Percentiles rank a stretch among this genome's conserved stretches.
These are phyloP conservation scores for Leishmania mexicana DNA, from an alignment of 208 protist genomes.

Conservation along the genomic window DNA sequence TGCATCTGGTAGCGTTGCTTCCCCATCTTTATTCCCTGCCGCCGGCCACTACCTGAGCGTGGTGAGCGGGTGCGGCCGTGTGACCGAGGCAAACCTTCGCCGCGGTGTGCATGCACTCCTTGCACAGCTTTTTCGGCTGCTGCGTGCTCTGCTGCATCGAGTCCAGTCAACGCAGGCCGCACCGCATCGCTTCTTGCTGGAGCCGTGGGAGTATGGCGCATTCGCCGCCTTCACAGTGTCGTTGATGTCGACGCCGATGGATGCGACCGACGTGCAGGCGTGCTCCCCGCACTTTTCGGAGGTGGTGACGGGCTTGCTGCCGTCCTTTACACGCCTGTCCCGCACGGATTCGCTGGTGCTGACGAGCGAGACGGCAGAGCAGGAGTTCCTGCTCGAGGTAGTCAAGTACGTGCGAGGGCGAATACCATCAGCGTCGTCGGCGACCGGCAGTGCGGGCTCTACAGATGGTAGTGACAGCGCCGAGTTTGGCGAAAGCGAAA, in stretches of 20 bases:
- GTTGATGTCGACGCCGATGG: conserved; percentile 56
- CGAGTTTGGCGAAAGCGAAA: conserved; percentile 19
- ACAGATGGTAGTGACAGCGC: background rate
- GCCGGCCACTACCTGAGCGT: conserved; percentile 46
- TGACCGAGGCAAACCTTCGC: conserved; percentile 49
- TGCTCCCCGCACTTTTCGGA: conserved; percentile 41
- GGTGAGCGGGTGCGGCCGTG: conserved; percentile 57
- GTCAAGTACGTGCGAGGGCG: conserved; percentile 26
- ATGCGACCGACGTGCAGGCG: conserved; percentile 48
- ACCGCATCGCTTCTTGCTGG: conserved; percentile 61
- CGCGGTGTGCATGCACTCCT: conserved; percentile 48
- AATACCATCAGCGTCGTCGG: background rate
- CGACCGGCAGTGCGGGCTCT: background rate
- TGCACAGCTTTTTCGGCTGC: conserved; percentile 39
- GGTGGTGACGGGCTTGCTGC: conserved; percentile 49
- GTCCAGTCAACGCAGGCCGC: conserved; percentile 29
- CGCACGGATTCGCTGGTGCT: conserved; percentile 53
- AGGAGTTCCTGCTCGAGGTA: conserved; percentile 31
- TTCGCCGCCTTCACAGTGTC: conserved; percentile 61
- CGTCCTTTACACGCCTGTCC: conserved; percentile 54
- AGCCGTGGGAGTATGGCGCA: conserved; percentile 62
- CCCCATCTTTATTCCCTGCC: background rate
- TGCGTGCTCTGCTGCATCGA: conserved; percentile 43
- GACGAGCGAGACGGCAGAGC: conserved; percentile 26
- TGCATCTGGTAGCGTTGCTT: background rate